Evolutionary conservation across 306 rosid species (phyloP).

Genomic region (Trichosanthes cucumerina): DNA sequence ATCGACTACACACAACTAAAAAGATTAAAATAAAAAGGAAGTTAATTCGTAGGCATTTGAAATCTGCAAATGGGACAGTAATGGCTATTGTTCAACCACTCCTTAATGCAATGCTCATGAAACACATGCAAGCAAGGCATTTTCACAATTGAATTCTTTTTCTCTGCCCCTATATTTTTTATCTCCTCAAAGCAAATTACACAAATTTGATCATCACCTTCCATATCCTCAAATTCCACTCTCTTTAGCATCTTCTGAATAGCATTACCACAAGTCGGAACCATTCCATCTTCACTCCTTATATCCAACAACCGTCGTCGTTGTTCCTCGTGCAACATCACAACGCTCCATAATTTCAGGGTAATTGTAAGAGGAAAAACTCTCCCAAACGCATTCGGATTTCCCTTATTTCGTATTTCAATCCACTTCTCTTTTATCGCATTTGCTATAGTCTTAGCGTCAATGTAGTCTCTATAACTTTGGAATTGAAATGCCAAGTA

Average conservation of each 20-base stretch:
- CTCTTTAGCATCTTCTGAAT: neutral
- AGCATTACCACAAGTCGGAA: neutral
- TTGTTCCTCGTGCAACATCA: no score
- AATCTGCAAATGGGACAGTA: neutral
- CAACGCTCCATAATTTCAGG: no score
- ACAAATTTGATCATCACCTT: neutral
- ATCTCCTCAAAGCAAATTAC: neutral
- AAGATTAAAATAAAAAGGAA: no score
- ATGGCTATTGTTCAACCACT: neutral
- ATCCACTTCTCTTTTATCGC: no score
- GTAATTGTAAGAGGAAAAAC: no score
- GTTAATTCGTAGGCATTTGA: neutral
- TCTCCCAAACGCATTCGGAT: no score
- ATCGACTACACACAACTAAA: no score
- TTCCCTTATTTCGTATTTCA: no score
- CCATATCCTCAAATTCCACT: neutral
- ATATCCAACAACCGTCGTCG: no score
- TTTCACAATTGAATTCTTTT: neutral
- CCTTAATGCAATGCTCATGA: neutral
- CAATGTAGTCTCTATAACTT: no score
- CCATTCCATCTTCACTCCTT: neutral
- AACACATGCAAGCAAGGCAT: neutral
- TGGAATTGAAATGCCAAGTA: no score
- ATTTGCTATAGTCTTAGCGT: no score
- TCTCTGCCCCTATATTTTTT: neutral